A percentile compares a stretch with the other conserved stretches of the same genome.
Conservation (phyloP, 1,284 basidiomycete genomes). For the Melampsora larici-populina region DNA sequence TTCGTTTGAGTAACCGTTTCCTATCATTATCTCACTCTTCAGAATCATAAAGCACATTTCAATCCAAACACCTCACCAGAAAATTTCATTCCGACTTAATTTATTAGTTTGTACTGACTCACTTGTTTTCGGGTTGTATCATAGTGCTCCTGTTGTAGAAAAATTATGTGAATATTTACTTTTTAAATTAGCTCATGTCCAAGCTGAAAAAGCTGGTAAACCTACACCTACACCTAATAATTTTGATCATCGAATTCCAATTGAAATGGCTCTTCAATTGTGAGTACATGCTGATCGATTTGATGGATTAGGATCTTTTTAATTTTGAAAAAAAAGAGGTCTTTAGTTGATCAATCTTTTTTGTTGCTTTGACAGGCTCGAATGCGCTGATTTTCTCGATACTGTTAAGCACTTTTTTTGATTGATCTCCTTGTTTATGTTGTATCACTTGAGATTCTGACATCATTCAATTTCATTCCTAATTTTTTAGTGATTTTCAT, state of each 20-base stretch:
- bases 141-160: conserved; percentile 34
- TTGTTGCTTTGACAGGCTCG: conserved; percentile 1
- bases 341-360: too few species aligned
- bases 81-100: background rate
- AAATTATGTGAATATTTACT: conserved; percentile 40
- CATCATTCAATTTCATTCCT: too few species aligned
- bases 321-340: too few species aligned
- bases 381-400: conserved; percentile 40
- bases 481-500: too few species aligned
- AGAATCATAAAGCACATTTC: too few species aligned
- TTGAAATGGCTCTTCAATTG: conserved; percentile 38
- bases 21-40: background rate
- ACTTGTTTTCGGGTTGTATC: background rate
- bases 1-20: conserved; percentile 19
- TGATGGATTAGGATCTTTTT: too few species aligned
- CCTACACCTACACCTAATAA: conserved; percentile 1
- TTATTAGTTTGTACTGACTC: background rate
- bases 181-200: conserved; percentile 14
- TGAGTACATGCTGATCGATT: too few species aligned
- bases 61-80: too few species aligned
- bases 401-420: conserved; percentile 4
- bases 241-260: conserved; percentile 36
- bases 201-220: background rate
- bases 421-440: background rate
- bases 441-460: too few species aligned